Percentiles rank a stretch among this genome's conserved stretches.
These are phyloP conservation scores for Suillus americanus DNA, from an alignment of 768 basidiomycete species.

Conservation along the genomic window DNA sequence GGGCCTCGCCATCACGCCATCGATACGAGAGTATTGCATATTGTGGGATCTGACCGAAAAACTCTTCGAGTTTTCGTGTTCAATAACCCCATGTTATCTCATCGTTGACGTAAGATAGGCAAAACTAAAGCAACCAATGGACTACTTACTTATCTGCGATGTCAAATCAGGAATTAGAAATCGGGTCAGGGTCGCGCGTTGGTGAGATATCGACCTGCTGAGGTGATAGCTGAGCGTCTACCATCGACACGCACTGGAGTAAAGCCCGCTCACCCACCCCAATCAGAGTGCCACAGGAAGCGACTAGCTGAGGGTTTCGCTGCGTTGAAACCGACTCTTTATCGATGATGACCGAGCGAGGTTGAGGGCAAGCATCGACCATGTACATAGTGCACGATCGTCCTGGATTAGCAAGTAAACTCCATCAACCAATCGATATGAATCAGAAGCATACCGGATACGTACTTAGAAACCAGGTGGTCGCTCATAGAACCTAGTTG, in stretches of 20 bases:
- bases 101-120: slow-evolving; percentile 23
- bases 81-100: slow-evolving; percentile 13
- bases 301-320: not conserved
- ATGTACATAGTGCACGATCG: not conserved
- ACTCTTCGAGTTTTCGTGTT: slow-evolving; percentile 11
- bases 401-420: not conserved
- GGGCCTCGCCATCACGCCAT: not conserved
- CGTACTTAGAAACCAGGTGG: not conserved
- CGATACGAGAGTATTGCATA: not conserved
- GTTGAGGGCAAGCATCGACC: not conserved
- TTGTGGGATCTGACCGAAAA: not conserved
- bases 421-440: not conserved
- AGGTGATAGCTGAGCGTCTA: not conserved
- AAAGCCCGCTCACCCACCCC: not conserved
- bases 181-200: not conserved
- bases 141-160: not conserved
- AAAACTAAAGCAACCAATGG: not conserved
- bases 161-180: not conserved
- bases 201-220: not conserved
- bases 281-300: not conserved
- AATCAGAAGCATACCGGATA: not conserved
- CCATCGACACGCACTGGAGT: not conserved
- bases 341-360: not conserved
- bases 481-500: not conserved
- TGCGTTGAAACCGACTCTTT: not conserved